Base-by-base conservation (phyloP, 768 basidiomycete genomes). In the Boletus bicolor region DNA sequence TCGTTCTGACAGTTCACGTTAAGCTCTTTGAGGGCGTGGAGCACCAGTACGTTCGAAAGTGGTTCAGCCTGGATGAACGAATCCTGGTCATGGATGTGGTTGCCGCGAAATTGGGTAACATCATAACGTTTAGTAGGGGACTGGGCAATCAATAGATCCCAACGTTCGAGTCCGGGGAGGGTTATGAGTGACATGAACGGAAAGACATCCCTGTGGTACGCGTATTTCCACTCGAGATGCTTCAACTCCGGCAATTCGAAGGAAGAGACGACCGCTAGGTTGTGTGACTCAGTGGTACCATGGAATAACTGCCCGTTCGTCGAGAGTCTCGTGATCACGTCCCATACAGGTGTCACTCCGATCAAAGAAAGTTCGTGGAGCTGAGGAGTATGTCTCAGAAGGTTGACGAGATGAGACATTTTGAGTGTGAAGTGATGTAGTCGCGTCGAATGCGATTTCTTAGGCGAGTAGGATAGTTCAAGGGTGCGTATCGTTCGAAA, bases 201-300 rank as follows among this genome's bases (percentile, higher is more conserved):
- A 49, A 76, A 73, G 44, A 81, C 61, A 47, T 79, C 79, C 37
- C 63, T 67, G 44, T 74, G 64, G 48, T 69, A 75, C 17, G 78
- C 78, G 55, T 72, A 77, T 44, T 73, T 77, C 79, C 80, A 82
- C 34, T 78, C 76, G 43, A 83, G 62, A n/a, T 59, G 66, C 49
- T 71, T 77, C 53, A 83, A 64, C 53, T 72, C 69, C 5, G 61
- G 64, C 35, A 83, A 72, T 49, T 66, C 67, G 49, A 77, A 58
- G 30, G 72, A 60, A 32, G 57, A 47, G 17, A 53, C 57, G 38
- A 63, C 50, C 6, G 37, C 38, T n/a, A 24, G 49, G 19, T 49
- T 44, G 38, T 30, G 55, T 48, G 45, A 44, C 36, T 60, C 59
- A 36, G 46, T 52, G 44, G 43, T 7, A 49, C 45, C 54, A 19